These are phyloP conservation scores for Saccharomycopsis babjevae DNA, from an alignment of 805 yeast genomes.

Conservation along the genomic window DNA sequence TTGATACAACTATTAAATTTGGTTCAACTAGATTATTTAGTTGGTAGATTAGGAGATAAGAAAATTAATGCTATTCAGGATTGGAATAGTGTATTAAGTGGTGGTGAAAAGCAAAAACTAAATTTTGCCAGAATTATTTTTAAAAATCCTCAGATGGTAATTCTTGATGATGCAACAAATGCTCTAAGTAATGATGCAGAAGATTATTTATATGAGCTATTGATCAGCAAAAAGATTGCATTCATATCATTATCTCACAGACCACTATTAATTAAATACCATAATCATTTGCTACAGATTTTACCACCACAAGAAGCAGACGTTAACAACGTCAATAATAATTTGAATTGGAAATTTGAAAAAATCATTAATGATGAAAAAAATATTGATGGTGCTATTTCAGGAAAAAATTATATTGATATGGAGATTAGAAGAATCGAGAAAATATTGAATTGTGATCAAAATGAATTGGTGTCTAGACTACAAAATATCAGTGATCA, in stretches of 20 bases:
- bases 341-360: not conserved
- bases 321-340: not conserved
- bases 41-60: constrained; percentile 37
- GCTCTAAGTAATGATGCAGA: constrained; percentile 88
- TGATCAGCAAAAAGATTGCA: constrained; percentile 61
- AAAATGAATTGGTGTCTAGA: not conserved
- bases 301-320: constrained; percentile 22
- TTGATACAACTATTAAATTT: constrained; percentile 57
- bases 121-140: constrained; percentile 79
- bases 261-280: constrained; percentile 75
- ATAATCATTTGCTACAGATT: constrained; percentile 63
- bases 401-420: not conserved
- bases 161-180: constrained; percentile 88
- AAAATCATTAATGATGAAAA: not conserved
- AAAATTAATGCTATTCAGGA: constrained; percentile 40
- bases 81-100: constrained; percentile 88
- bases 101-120: constrained; percentile 92
- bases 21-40: constrained; percentile 72
- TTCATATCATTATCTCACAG: constrained; percentile 77
- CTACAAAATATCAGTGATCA: not conserved
- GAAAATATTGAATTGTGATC: not conserved
- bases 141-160: constrained; percentile 70
- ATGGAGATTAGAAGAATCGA: not conserved
- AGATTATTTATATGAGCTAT: constrained; percentile 69
- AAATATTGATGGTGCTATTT: not conserved